A percentile compares a stretch with the other conserved stretches of the same genome.
phyloP scores from a whole-genome alignment of 257 asterid species.

The Verbascum thapsus region DNA sequence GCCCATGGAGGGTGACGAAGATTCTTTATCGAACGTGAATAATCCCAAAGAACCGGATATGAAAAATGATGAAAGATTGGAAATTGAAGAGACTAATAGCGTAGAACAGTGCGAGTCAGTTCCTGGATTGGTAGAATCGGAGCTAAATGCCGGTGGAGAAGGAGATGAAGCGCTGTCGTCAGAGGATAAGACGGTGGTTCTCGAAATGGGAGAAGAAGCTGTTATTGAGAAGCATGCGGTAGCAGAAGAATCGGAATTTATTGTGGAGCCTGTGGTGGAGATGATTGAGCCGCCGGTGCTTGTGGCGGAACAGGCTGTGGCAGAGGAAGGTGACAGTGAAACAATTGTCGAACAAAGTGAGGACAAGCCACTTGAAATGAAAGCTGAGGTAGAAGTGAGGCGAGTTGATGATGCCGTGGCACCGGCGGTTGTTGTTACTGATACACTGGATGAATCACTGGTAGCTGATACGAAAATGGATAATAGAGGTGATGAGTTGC shows the following conservation, averaged over 20 bases:
- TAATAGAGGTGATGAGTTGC: slow-evolving; percentile 1
- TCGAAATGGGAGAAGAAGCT: too few species aligned
- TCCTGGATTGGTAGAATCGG: slow-evolving; percentile 35
- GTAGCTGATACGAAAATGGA: slow-evolving; percentile 23
- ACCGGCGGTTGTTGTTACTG: slow-evolving; percentile 24
- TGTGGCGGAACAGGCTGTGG: slow-evolving; percentile 24
- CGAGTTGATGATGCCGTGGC: slow-evolving; percentile 21
- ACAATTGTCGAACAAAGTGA: slow-evolving; percentile 27
- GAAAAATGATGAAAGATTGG: slow-evolving; percentile 39
- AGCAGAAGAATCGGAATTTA: slow-evolving; percentile 23
- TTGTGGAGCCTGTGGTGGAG: slow-evolving; percentile 26
- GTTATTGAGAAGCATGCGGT: slow-evolving; percentile 26
- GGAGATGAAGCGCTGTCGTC: too few species aligned
- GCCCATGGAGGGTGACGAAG: slow-evolving; percentile 49
- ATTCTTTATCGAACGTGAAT: slow-evolving; percentile 33
- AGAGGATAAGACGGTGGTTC: too few species aligned
- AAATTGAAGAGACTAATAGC: slow-evolving; percentile 22
- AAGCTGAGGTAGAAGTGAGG: slow-evolving; percentile 33
- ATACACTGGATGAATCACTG: slow-evolving; percentile 17
- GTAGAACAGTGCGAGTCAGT: slow-evolving; percentile 43
- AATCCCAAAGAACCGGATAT: slow-evolving; percentile 33
- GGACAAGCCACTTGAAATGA: slow-evolving; percentile 18
- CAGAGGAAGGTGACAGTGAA: slow-evolving; percentile 33
- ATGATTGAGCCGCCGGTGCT: slow-evolving; percentile 20
- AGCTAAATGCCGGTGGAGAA: too few species aligned